Conservation (phyloP, 1,284 basidiomycete species). For the Leucoagaricus sp. region DNA sequence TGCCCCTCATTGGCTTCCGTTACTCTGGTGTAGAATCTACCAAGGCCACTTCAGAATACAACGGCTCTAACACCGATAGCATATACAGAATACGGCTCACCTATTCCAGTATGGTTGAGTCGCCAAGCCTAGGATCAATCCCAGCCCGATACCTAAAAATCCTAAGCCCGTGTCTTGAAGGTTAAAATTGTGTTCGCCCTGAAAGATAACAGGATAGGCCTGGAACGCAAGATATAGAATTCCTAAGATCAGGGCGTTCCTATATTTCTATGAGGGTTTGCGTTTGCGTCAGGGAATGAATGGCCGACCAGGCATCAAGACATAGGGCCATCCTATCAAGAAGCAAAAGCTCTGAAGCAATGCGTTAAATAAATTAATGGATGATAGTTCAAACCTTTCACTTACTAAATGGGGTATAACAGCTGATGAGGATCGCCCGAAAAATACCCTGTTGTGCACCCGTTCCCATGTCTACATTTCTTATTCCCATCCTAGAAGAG, state of each 20-base stretch:
- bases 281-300: not conserved
- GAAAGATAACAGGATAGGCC: slow-evolving; percentile 73
- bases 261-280: slow-evolving; percentile 15
- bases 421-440: slow-evolving; percentile 49
- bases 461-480: not conserved
- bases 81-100: slow-evolving; percentile 28
- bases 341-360: slow-evolving; percentile 57
- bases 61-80: not conserved
- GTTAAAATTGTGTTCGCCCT: slow-evolving; percentile 60
- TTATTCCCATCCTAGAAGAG: slow-evolving; percentile 31
- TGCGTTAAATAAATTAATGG: not conserved
- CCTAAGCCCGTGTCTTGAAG: slow-evolving; percentile 61
- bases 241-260: slow-evolving; percentile 63
- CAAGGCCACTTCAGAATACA: slow-evolving; percentile 22
- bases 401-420: slow-evolving; percentile 76
- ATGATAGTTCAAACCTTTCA: slow-evolving; percentile 12
- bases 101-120: slow-evolving; percentile 68
- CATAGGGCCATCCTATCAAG: slow-evolving; percentile 78
- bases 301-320: slow-evolving; percentile 59
- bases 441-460: not conserved
- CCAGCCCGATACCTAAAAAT: slow-evolving; percentile 75
- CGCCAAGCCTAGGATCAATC: slow-evolving; percentile 56
- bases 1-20: slow-evolving; percentile 42
- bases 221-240: slow-evolving; percentile 79
- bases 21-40: slow-evolving; percentile 48